Percentiles rank a stretch among this genome's conserved stretches.
Evolutionary conservation across 176 grass and related monocot species (phyloP).

Genomic region (Pontederia paniculata): DNA sequence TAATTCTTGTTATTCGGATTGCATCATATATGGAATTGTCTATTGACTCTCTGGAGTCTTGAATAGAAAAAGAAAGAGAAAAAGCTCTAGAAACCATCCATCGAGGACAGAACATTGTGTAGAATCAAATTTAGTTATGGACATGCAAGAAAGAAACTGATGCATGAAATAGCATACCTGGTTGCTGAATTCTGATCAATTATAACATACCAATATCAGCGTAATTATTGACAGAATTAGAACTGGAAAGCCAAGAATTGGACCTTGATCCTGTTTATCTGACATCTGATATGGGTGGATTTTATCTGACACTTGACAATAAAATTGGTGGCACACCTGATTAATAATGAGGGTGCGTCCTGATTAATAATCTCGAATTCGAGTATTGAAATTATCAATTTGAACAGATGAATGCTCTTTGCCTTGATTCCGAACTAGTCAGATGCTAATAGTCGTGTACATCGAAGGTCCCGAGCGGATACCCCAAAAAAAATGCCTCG

Average conservation of each 20-base stretch:
- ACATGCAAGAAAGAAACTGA: no score
- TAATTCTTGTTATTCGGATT: neutral
- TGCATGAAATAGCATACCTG: no score
- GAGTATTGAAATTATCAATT: no score
- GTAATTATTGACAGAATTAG: slow-evolving; percentile 31
- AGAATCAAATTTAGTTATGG: no score
- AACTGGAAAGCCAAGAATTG: slow-evolving; percentile 46
- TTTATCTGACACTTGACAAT: slow-evolving; percentile 59
- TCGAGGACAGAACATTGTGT: no score
- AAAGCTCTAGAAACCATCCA: slow-evolving; percentile 21
- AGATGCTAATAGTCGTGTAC: no score
- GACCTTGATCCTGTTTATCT: slow-evolving; percentile 2
- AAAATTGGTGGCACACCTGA: no score
- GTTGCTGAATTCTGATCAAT: neutral
- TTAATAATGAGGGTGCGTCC: no score
- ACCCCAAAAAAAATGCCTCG: slow-evolving; percentile 31
- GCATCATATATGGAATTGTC: neutral
- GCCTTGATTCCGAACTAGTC: no score
- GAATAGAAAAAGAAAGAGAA: slow-evolving; percentile 49
- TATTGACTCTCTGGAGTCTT: slow-evolving; percentile 27
- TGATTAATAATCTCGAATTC: no score
- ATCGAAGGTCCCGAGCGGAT: no score
- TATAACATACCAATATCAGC: slow-evolving; percentile 27
- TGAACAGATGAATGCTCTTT: no score
- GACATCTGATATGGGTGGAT: slow-evolving; percentile 12